Conservation (phyloP, 768 basidiomycete species). For the Pleurotus tuber-regium region DNA sequence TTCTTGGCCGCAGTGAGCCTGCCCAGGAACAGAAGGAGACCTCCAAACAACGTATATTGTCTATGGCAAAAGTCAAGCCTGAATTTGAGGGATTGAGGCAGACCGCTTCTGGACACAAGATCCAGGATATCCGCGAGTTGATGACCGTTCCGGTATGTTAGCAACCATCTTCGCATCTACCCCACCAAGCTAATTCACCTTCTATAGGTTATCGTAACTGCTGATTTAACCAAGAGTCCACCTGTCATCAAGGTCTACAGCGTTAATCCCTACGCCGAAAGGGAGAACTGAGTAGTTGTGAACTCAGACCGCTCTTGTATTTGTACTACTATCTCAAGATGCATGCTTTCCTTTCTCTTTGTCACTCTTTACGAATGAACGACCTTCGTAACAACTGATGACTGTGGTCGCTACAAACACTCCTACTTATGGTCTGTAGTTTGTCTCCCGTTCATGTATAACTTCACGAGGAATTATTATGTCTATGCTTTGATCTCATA, state of each 20-base stretch:
- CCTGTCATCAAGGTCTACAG: constrained; percentile 98
- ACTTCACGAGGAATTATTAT: constrained; percentile 14
- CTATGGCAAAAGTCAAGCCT: constrained; percentile 72
- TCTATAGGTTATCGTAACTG: constrained; percentile 90
- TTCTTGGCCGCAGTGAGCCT: constrained; percentile 58
- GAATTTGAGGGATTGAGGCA: constrained; percentile 81
- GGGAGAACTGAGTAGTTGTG: constrained; percentile 40
- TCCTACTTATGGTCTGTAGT: constrained; percentile 3
- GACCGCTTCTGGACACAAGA: constrained; percentile 79
- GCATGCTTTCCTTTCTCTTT: constrained; percentile 20
- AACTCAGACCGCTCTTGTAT: constrained; percentile 16
- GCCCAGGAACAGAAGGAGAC: constrained; percentile 43
- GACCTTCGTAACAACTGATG: constrained; percentile 6
- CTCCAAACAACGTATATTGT: constrained; percentile 76
- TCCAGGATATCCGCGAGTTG: constrained; percentile 92
- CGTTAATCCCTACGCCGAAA: constrained; percentile 83
- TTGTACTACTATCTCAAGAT: constrained; percentile 27
- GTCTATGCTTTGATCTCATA: constrained; percentile 11
- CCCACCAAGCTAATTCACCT: constrained; percentile 12
- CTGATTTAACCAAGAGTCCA: constrained; percentile 92
- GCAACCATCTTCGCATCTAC: neutral
- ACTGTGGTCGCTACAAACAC: constrained; percentile 3
- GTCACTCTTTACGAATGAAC: constrained; percentile 10
- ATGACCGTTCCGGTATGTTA: constrained; percentile 86
- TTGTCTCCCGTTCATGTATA: constrained; percentile 12